Base-by-base conservation (phyloP, 176 grass and related monocot genomes). In the Saccharum officinarum region DNA sequence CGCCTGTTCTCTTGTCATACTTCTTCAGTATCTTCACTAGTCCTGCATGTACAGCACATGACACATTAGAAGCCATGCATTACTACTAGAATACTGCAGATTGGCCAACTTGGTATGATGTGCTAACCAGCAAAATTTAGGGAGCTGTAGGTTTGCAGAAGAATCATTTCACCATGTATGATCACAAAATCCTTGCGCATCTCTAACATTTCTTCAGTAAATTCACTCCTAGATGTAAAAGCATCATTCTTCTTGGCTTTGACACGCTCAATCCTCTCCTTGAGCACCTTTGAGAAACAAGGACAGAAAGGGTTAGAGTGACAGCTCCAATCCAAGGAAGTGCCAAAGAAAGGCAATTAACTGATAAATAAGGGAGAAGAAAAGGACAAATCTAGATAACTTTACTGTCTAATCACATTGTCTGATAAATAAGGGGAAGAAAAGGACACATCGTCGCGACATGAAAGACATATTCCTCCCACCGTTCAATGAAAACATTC, bases 91-190 rank as follows among this genome's bases (percentile, higher is more conserved):
- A 62, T 39, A 67, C 39, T 40, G 3, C 40, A 91, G 62, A 61
- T 73, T 15, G 25, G 7, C n/a, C 6, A 64, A 64, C 20, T 76
- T 69, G 14, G 62, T 70, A 69, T 49, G 5, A 49, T 61, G 75
- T 50, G 31, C 89, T 65, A 63, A 99, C 97, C 93, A 70, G 97
- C 93, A 91, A 94, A 99, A 85, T 96, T 99, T 62, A 99, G 84
- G 64, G 93, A 99, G 71, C 93, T 99, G 65, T 96, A 99, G 67
- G 88, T 99, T 76, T 99, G 87, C 67, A 96, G 66, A 76, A 99
- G 93, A 80, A 99, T 92, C 93, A 99, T 99, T 85, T 99, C 93
- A 25, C 97, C 97, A 36, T 99, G 97, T 49, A 99, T 96, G 37
- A 92, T 95, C 50, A 99, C 97, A 69, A 98, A 98, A 31, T 90